phyloP scores from a whole-genome alignment of 306 rosid species.

The Medicago truncatula region MtrunA17r5.0-ANR NC_053042.1:38313501-38314000 shows the following conservation, averaged over 20 bases:
- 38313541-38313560: slow-evolving; percentile 26
- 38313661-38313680: background rate
- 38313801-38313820: background rate
- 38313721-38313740: slow-evolving; percentile 11
- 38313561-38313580: slow-evolving; percentile 9
- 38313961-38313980: slow-evolving; percentile 7
- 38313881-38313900: background rate
- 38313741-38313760: slow-evolving; percentile 11
- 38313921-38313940: slow-evolving; percentile 16
- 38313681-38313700: slow-evolving; percentile 28
- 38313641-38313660: background rate
- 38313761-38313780: slow-evolving; percentile 1
- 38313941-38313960: background rate
- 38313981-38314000: slow-evolving; percentile 4
- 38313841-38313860: background rate
- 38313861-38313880: slow-evolving; percentile 18
- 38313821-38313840: slow-evolving; percentile 5
- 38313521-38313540: background rate
- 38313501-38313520: slow-evolving; percentile 23
- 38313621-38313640: slow-evolving; percentile 9
- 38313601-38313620: slow-evolving; percentile 25
- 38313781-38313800: slow-evolving; percentile 15
- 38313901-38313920: slow-evolving; percentile 16
- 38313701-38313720: slow-evolving; percentile 12
- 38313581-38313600: background rate